Evolutionary conservation across 768 basidiomycete genomes (phyloP), one percentile per base, ranked within the genome.

Genomic region (Suillus spraguei): DNA sequence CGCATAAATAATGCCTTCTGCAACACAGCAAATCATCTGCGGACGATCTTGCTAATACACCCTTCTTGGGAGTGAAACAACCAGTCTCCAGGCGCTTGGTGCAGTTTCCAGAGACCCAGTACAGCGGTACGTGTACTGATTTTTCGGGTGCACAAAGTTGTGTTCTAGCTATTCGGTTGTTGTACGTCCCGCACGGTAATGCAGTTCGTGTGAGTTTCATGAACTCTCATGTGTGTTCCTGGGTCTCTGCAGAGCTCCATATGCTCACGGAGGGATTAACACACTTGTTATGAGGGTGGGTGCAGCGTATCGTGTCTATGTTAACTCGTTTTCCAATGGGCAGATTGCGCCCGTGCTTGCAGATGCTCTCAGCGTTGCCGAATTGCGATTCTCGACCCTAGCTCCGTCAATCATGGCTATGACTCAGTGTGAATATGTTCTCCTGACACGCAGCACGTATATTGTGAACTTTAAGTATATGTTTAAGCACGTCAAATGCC

Each of bases 1-100:
- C 53, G 46, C 53, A 22, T 59, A 33, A 22, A 32, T 32, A 32
- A 35, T 3, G 17, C 13, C 4, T 22, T 22, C 7, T 60, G 22
- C 42, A 44, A n/a, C 10, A 13, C 6, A 7, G 13, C 44, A 32
- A 35, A 14, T 11, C 59, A 55, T 32, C 47, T 55, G 13, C n/a
- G 16, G 59, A 55, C 16, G 28, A 32, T 24, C 28, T 17, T 7
- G 2, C 28, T 32, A 28, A 24, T n/a, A 47, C n/a, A 14, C n/a
- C 32, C 20, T 10, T 22, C 28, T 59, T 38, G 53, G 60, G 36
- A 59, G 54, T 59, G 32, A 35, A 35, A 59, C 16, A 38, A 9
- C 10, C 46, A 53, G 32, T 53, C 52, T 24, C 60, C 60, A 60
- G 13, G 13, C 44, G 24, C 3, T 28, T 11, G 59, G 24, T 55